Conservation (phyloP, 371 early-diverging fungal species). For the Mucor ambiguus region DNA sequence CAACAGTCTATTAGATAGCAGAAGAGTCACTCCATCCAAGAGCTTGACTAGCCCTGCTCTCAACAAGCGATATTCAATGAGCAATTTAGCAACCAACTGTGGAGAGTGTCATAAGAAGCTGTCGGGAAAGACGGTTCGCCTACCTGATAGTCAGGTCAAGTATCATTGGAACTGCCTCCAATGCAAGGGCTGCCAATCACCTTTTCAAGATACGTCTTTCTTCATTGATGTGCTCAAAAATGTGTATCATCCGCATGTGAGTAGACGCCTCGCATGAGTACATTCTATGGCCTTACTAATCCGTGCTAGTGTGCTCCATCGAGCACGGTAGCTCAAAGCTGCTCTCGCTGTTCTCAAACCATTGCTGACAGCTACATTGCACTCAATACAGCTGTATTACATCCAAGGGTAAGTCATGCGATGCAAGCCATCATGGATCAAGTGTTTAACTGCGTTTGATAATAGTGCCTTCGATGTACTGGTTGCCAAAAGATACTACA, state of each 20-base stretch:
- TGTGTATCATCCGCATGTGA: conserved; percentile 44
- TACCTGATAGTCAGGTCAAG: conserved; percentile 30
- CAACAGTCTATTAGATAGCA: conserved; percentile 12
- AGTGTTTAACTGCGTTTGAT: not conserved
- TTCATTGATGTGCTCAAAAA: conserved; percentile 25
- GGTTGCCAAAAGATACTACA: conserved; percentile 35
- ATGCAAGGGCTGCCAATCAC: conserved; percentile 33
- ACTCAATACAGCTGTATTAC: conserved; percentile 22
- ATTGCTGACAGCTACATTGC: conserved; percentile 30
- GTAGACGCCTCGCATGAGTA: not conserved
- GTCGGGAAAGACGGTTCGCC: conserved; percentile 33
- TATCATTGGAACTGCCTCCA: conserved; percentile 45
- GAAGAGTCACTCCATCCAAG: conserved; percentile 1
- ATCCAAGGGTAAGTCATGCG: conserved; percentile 29
- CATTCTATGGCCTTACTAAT: too few relatives aligned
- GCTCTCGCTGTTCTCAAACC: conserved; percentile 27
- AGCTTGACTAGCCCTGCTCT: not conserved
- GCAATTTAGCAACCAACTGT: conserved; percentile 10
- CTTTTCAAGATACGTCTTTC: conserved; percentile 37
- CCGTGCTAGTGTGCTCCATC: conserved; percentile 23
- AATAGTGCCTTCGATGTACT: conserved; percentile 46
- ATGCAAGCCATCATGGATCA: not conserved
- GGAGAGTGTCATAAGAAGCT: conserved; percentile 33
- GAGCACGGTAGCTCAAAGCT: not conserved
- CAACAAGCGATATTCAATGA: not conserved